Evolutionary conservation across 2,329 filamentous ascomycete genomes (phyloP).

Genomic region (Aureobasidium pullulans): DNA sequence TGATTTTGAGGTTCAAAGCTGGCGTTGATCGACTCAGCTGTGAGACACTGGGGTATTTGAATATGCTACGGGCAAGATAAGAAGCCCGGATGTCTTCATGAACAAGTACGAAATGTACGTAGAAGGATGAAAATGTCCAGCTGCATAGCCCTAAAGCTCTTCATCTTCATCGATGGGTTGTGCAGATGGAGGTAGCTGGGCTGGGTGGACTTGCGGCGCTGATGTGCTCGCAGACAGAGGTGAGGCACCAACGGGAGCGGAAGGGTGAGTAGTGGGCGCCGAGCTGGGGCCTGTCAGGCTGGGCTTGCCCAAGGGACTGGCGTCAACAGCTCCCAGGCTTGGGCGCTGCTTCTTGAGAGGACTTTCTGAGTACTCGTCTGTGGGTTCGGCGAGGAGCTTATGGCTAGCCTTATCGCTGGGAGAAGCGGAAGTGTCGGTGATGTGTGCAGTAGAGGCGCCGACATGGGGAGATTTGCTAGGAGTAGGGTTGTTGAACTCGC

Average conservation of each 20-base stretch:
- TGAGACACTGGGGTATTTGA: background rate
- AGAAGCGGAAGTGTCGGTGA: constrained; percentile 29
- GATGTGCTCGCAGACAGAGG: constrained; percentile 6
- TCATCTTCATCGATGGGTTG: constrained; percentile 15
- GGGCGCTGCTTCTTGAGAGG: constrained; percentile 70
- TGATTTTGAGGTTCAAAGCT: background rate
- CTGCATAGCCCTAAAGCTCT: constrained; percentile 1
- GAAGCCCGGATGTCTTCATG: background rate
- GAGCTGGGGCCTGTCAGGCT: constrained; percentile 2
- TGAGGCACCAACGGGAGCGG: background rate
- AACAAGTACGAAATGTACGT: background rate
- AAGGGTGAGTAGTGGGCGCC: background rate
- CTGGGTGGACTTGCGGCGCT: background rate
- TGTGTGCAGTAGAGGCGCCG: constrained; percentile 28
- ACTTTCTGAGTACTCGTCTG: constrained; percentile 51
- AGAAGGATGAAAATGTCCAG: background rate
- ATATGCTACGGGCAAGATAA: background rate
- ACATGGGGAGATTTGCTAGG: constrained; percentile 33
- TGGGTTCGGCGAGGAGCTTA: constrained; percentile 30
- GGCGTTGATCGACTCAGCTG: background rate
- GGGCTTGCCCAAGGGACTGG: background rate
- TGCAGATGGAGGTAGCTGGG: background rate
- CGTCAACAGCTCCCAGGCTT: constrained; percentile 36
- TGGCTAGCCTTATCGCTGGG: constrained; percentile 24
- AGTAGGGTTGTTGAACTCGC: constrained; percentile 47